Conservation (phyloP, 805 yeast species). For the Yarrowia divulgata region DNA sequence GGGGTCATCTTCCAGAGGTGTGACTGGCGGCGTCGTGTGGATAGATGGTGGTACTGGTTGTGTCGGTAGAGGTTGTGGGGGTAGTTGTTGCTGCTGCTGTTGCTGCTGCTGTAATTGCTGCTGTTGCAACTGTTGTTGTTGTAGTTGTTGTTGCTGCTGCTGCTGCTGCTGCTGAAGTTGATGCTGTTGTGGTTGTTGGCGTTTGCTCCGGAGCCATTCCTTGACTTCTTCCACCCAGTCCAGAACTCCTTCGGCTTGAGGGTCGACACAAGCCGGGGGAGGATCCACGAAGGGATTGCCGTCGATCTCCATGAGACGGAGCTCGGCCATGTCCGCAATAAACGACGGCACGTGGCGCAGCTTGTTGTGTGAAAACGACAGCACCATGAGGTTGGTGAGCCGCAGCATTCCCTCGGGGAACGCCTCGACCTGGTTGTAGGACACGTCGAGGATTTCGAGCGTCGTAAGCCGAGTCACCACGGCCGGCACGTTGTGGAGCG, state of each 20-base stretch:
- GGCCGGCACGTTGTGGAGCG: conserved; percentile 61
- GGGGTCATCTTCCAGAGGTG: conserved; percentile 30
- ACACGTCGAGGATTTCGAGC: conserved; percentile 71
- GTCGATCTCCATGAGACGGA: conserved; percentile 66
- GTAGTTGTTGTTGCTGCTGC: conserved; percentile 5
- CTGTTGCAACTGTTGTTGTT: no score
- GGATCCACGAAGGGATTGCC: conserved; percentile 68
- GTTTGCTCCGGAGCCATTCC: conserved; percentile 52
- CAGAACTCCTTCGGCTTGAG: conserved; percentile 51
- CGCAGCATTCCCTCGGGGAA: conserved; percentile 58
- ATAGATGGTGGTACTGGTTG: background rate
- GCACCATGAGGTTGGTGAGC: conserved; percentile 56
- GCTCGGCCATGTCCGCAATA: conserved; percentile 59
- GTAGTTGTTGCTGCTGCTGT: background rate
- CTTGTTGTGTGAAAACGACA: conserved; percentile 67
- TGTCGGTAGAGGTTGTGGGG: background rate
- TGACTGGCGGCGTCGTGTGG: conserved; percentile 40
- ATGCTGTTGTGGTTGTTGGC: conserved; percentile 37
- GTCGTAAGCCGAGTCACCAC: conserved; percentile 50
- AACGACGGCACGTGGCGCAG: conserved; percentile 62
- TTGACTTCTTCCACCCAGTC: conserved; percentile 58
- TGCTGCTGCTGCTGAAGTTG: background rate
- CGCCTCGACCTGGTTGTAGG: conserved; percentile 59
- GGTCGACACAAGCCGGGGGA: conserved; percentile 53
- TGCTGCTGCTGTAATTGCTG: no score